Base-by-base conservation (phyloP, 1,139 yeast species). In the Taiozyma onychis region DNA sequence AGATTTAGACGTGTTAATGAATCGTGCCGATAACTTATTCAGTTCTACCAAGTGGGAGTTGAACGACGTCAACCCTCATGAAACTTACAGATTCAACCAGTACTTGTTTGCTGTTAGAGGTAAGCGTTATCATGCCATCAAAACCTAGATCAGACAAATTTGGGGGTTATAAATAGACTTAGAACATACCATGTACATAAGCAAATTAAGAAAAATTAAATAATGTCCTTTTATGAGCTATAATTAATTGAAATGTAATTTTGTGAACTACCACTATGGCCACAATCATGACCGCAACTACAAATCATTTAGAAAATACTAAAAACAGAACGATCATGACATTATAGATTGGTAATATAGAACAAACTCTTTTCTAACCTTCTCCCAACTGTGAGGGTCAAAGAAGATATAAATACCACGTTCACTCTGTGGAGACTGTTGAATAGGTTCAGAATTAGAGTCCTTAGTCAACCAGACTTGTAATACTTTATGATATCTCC, bases 401-500 rank as follows among this genome's bases (percentile, higher is more conserved):
- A 95, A 95, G 67, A 95, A 93, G 44, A 91, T 85, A 66, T 93
- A 95, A n/a, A 91, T 85, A 2, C 99, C 98, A 56, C 93, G 81
- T 69, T 95, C 99, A 47, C 93, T 90, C 56, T 87, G 88, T 48
- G 84, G 86, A 32, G 89, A 81, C 50, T 89, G 90, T 58, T 85
- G 85, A 16, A 88, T 80, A 0, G 98, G 97, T 66, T 93, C 98
- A 55, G 85, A 83, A 61, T 83, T 80, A 41, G 96, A 88, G 63
- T 91, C 97, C 68, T 93, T 95, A 16, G 99, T 93, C 54, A 95
- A 73, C 99, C 99, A 95, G 46, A 95, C 90, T 69, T 91, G 95
- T 52, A 93, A 78, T 55, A 89, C 96, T 69, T 91, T 93, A 69
- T 95, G 99, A 64, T 88, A 95, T 57, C 99, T 79, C 99, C 99